Evolutionary conservation across 768 basidiomycete genomes (phyloP).

Genomic region (Macrolepiota dolichaula): DNA sequence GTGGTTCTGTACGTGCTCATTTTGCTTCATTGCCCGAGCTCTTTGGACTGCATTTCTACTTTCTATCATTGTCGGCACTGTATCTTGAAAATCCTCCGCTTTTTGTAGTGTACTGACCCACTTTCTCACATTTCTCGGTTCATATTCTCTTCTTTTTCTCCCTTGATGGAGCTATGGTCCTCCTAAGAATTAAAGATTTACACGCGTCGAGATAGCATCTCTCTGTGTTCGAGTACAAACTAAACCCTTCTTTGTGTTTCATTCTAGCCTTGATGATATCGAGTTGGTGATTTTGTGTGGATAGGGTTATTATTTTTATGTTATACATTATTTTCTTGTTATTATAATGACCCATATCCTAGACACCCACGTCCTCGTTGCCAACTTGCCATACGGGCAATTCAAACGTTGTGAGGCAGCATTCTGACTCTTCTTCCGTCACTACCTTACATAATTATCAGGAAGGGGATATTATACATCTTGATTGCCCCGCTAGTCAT

Average conservation of each 20-base stretch:
- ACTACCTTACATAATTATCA: constrained; percentile 1
- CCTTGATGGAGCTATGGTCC: constrained; percentile 9
- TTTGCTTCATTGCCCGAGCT: not conserved
- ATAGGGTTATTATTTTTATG: constrained; percentile 12
- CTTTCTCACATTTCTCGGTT: not conserved
- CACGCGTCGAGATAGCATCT: not conserved
- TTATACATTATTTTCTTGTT: constrained; percentile 2
- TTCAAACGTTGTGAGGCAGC: not conserved
- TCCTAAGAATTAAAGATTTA: not conserved
- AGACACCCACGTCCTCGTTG: not conserved
- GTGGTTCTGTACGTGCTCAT: not conserved
- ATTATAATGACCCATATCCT: not conserved
- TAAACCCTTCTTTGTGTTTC: not conserved
- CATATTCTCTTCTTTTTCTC: not conserved
- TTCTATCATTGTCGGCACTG: not conserved
- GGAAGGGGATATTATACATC: constrained; percentile 2
- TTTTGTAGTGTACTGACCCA: constrained; percentile 2
- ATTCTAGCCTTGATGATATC: not conserved
- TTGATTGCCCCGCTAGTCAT: not conserved
- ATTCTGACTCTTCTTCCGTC: not conserved
- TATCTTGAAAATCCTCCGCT: constrained; percentile 3
- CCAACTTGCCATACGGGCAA: not conserved
- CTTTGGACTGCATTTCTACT: not conserved
- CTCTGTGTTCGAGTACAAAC: not conserved
- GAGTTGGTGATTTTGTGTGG: constrained; percentile 8